Conservation (phyloP, 192 early-diverging fungal genomes). For the Endogone sp. region DNA sequence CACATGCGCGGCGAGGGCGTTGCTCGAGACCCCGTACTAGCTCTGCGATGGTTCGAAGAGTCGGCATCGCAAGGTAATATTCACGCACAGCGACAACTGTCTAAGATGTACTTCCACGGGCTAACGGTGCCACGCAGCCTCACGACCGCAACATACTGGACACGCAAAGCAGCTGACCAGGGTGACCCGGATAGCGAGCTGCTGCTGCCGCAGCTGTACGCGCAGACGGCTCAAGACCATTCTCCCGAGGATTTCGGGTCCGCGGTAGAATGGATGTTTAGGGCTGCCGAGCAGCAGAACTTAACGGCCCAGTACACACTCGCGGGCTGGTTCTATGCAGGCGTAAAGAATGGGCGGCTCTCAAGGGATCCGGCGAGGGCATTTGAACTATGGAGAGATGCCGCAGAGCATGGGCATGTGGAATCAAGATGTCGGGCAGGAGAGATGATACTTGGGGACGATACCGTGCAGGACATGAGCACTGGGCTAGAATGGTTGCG, state of each 20-base stretch:
- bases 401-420: background rate
- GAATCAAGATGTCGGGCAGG: background rate
- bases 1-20: background rate
- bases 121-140: background rate
- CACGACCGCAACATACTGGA: background rate
- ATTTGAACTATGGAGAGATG: background rate
- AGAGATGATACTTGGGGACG: background rate
- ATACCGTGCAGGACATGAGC: background rate
- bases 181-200: background rate
- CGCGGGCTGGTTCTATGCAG: background rate
- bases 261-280: background rate
- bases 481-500: background rate
- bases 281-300: background rate
- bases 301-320: background rate
- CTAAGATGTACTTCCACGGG: background rate
- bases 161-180: background rate
- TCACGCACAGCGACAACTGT: background rate
- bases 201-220: background rate
- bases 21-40: background rate
- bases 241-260: background rate
- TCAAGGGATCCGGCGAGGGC: background rate
- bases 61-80: background rate
- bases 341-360: background rate
- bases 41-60: background rate
- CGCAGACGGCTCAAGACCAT: background rate